These are phyloP conservation scores for Beauveria scarabaeidicola DNA, from an alignment of 2,329 filamentous ascomycete species.

Conservation along the genomic window DNA sequence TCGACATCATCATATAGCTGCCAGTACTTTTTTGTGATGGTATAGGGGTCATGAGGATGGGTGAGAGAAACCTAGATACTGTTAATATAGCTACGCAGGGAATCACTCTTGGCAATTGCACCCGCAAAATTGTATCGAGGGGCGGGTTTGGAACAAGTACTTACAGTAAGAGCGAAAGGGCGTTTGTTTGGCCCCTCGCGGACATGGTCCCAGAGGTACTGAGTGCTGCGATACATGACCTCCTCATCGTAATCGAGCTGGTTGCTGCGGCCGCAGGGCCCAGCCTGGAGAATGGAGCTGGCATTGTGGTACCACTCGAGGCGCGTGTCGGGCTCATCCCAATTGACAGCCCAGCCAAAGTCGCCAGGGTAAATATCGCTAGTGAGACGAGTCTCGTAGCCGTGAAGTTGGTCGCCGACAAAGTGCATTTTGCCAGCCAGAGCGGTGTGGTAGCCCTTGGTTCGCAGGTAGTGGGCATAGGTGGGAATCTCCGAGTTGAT, in stretches of 20 bases:
- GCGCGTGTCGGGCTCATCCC: constrained; percentile 79
- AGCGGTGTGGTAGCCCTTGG: constrained; percentile 79
- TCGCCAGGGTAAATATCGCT: constrained; percentile 93
- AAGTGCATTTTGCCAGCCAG: constrained; percentile 98
- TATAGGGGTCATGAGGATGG: constrained; percentile 91
- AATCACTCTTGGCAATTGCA: not conserved
- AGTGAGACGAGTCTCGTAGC: constrained; percentile 87
- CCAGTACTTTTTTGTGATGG: constrained; percentile 90
- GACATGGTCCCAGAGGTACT: constrained; percentile 86
- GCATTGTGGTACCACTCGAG: constrained; percentile 97
- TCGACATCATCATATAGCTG: constrained; percentile 84
- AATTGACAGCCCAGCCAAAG: constrained; percentile 91
- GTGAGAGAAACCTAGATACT: constrained; percentile 66
- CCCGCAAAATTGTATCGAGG: no score
- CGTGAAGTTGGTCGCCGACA: constrained; percentile 87
- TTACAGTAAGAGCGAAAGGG: constrained; percentile 74
- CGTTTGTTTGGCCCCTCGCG: constrained; percentile 64
- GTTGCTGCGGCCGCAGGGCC: constrained; percentile 82
- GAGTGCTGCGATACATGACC: constrained; percentile 83
- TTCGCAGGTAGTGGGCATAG: constrained; percentile 83
- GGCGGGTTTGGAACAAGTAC: not conserved
- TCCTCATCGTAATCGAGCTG: constrained; percentile 95
- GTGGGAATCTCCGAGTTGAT: constrained; percentile 79
- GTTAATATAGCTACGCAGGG: not conserved
- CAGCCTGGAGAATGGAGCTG: constrained; percentile 84